Conservation (phyloP, 148 eudicot genomes). For the Fagopyrum esculentum region DNA sequence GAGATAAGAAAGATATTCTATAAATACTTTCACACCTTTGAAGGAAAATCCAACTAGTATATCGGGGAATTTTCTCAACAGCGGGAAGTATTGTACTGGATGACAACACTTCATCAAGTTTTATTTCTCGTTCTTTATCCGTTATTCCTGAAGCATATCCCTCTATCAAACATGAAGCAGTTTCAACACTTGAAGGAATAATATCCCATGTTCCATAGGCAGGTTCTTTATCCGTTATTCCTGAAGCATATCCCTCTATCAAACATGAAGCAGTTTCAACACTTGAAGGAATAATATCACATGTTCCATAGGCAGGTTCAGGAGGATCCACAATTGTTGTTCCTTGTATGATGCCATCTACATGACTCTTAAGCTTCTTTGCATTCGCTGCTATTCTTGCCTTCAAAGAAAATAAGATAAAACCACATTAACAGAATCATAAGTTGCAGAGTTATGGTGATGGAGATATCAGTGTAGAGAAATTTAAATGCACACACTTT, state of each 20-base stretch:
- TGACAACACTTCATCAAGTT: slow-evolving; percentile 39
- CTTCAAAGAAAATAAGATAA: slow-evolving; percentile 27
- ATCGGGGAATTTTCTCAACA: slow-evolving; percentile 59
- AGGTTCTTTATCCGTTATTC: slow-evolving; percentile 19
- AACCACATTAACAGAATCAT: slow-evolving; percentile 14
- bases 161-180: slow-evolving; percentile 35
- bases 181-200: slow-evolving; percentile 39
- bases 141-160: slow-evolving; percentile 40
- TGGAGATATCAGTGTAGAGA: not conserved
- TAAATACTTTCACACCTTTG: slow-evolving; percentile 37
- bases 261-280: slow-evolving; percentile 39
- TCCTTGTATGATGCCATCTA: slow-evolving; percentile 31
- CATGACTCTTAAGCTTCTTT: slow-evolving; percentile 42
- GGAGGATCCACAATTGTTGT: slow-evolving; percentile 26
- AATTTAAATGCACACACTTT: not conserved
- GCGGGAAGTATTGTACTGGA: slow-evolving; percentile 51
- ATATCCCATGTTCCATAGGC: slow-evolving; percentile 28
- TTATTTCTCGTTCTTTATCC: slow-evolving; percentile 34
- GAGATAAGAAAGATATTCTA: not conserved
- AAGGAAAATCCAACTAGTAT: slow-evolving; percentile 75
- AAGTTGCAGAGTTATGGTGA: not conserved
- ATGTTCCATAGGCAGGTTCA: slow-evolving; percentile 22
- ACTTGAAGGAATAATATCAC: slow-evolving; percentile 41
- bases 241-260: slow-evolving; percentile 34
- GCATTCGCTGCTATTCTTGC: slow-evolving; percentile 49